These are phyloP conservation scores for Aspergillus arachidicola DNA, from an alignment of 2,329 filamentous ascomycete genomes.

Conservation along the genomic window DNA sequence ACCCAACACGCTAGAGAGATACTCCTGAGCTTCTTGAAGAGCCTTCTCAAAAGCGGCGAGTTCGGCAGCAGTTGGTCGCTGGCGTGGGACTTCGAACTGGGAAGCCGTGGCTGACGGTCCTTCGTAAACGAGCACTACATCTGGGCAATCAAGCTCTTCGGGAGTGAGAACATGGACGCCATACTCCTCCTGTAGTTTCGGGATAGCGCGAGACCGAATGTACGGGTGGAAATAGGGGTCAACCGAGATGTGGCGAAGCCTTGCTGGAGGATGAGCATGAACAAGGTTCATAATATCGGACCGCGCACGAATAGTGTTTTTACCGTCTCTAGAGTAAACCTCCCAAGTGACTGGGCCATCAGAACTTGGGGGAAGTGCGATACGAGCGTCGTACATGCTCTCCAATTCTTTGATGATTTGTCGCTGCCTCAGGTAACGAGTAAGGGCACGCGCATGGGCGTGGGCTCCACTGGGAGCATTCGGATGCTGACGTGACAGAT, in stretches of 20 bases:
- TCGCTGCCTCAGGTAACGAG: conserved; percentile 81
- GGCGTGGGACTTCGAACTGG: conserved; percentile 58
- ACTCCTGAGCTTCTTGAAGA: conserved; percentile 61
- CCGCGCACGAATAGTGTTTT: conserved; percentile 63
- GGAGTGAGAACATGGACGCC: conserved; percentile 54
- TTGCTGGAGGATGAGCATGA: conserved; percentile 51
- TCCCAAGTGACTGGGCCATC: conserved; percentile 80
- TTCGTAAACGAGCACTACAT: conserved; percentile 56
- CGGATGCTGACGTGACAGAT: conserved; percentile 77
- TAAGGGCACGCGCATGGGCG: conserved; percentile 80
- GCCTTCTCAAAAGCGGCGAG: conserved; percentile 59
- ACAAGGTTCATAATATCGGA: conserved; percentile 54
- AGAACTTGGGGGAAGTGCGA: conserved; percentile 71
- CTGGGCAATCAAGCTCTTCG: conserved; percentile 45
- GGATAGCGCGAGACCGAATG: conserved; percentile 43
- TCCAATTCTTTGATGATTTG: conserved; percentile 82
- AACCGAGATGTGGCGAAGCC: conserved; percentile 47
- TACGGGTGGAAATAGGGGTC: conserved; percentile 55
- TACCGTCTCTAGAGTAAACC: conserved; percentile 82
- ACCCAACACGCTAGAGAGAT: conserved; percentile 56
- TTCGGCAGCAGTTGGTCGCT: conserved; percentile 58
- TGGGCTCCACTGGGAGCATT: conserved; percentile 72
- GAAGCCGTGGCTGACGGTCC: conserved; percentile 45
- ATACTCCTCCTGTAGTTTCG: conserved; percentile 44
- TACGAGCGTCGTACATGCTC: conserved; percentile 77